Evolutionary conservation across 1,284 basidiomycete genomes (phyloP), one percentile per base, ranked within the genome.

Genomic region (Hypsizygus ulmarius): DNA sequence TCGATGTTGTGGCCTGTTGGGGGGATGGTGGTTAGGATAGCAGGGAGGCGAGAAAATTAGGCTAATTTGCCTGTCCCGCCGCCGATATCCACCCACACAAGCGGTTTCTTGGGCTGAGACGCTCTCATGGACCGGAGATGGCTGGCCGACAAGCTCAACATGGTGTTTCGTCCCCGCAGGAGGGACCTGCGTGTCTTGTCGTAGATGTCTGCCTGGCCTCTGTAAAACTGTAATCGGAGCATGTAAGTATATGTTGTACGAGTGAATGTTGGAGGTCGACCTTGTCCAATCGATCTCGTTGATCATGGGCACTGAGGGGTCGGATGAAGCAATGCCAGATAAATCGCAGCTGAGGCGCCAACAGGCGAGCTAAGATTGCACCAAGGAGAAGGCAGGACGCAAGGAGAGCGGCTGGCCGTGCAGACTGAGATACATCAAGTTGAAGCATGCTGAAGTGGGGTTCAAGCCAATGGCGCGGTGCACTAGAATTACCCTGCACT

Each of bases 61-160:
- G 16, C 28, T 39, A 11, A 49, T 59, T 49, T 44, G 76, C 83
- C 86, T 8, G 89, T 91, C 29, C 89, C 90, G 21, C 89, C 90
- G 7, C 89, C 90, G 47, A 92, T 82, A 64, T 91, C 90, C 27
- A 91, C 76, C 90, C 90, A 92, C 27, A 92, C 76, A 8, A 87
- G 70, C 21, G 73, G 72, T 58, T 78, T 75, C 0, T 66, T 58
- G 0, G 75, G 73, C 16, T 72, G 56, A 19, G 61, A 64, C 33
- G 62, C 63, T 12, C 70, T 73, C 43, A 79, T 70, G 2, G 76
- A 69, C 29, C 73, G 75, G 12, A 91, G 70, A 61, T 91, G 86
- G 19, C 79, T 79, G 0, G 86, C 84, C 14, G 82, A 79, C 9
- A 92, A 73, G 56, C 74, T 75, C 21, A 87, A 70, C 81, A 90